phyloP scores from a whole-genome alignment of 306 rosid species.

The Coriaria nepalensis region DNA sequence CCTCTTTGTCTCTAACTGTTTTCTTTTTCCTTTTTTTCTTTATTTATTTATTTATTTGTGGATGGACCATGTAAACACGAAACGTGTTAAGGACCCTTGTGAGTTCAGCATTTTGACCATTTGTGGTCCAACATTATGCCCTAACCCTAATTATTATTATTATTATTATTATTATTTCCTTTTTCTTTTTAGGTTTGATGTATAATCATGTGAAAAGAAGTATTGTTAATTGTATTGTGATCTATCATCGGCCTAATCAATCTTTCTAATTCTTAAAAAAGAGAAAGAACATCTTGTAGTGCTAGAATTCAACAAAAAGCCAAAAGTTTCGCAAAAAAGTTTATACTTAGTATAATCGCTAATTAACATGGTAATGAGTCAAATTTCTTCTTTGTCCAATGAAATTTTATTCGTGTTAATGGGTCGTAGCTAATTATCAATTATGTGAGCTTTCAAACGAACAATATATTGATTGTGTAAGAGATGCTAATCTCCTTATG shows the following conservation, averaged over 20 bases:
- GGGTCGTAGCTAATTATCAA: too few species aligned
- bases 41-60: constrained; percentile 17
- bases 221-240: constrained; percentile 20
- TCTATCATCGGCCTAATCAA: constrained; percentile 22
- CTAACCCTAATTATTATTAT: too few species aligned
- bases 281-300: not conserved
- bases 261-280: not conserved
- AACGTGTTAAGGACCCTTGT: constrained; percentile 51
- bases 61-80: constrained; percentile 31
- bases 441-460: too few species aligned
- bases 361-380: too few species aligned
- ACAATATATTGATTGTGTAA: too few species aligned
- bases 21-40: constrained; percentile 26
- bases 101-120: constrained; percentile 31
- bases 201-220: too few species aligned
- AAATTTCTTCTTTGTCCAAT: too few species aligned
- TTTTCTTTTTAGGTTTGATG: constrained; percentile 5
- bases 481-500: too few species aligned
- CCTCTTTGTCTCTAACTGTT: constrained; percentile 58
- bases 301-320: constrained; percentile 33
- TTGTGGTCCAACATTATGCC: too few species aligned
- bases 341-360: too few species aligned
- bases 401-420: too few species aligned
- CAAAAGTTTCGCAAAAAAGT: constrained; percentile 31
- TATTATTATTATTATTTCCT: constrained; percentile 2